Conservation (phyloP, 2,329 filamentous ascomycete genomes). For the Cadophora sp. region DNA sequence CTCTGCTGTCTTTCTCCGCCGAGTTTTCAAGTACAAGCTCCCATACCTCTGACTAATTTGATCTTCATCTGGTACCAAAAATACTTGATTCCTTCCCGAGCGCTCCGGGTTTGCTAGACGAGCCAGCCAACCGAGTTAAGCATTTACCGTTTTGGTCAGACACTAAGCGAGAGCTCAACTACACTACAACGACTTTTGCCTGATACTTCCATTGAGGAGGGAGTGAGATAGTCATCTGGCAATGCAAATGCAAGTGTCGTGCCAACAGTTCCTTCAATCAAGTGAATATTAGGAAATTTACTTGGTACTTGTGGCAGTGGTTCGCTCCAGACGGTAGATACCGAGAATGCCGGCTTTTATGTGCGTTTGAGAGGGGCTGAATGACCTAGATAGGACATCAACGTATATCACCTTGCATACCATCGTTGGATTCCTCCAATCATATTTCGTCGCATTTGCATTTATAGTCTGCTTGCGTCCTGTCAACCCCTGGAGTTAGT, state of each 20-base stretch:
- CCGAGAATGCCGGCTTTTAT: constrained; percentile 3
- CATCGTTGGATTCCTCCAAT: background rate
- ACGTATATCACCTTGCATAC: constrained; percentile 1
- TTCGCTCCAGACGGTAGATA: background rate
- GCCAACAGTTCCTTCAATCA: background rate
- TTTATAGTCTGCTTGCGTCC: background rate
- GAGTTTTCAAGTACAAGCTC: background rate
- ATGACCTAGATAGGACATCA: background rate
- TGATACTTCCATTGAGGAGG: background rate
- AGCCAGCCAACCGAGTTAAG: constrained; percentile 5
- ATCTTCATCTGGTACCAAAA: background rate
- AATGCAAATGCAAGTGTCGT: constrained; percentile 2
- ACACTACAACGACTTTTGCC: background rate
- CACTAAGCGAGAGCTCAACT: background rate
- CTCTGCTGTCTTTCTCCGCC: background rate
- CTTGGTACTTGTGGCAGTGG: background rate
- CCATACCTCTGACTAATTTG: background rate
- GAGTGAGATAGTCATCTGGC: background rate
- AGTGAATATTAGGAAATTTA: background rate
- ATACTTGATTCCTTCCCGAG: constrained; percentile 4
- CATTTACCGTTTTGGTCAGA: constrained; percentile 10
- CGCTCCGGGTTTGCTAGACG: background rate
- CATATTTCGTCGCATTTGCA: background rate
- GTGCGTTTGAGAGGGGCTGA: background rate
- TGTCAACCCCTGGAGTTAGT: background rate